Evolutionary conservation across 1,139 yeast species (phyloP), one percentile per base, ranked within the genome.

Genomic region (Diutina catenulata): DNA sequence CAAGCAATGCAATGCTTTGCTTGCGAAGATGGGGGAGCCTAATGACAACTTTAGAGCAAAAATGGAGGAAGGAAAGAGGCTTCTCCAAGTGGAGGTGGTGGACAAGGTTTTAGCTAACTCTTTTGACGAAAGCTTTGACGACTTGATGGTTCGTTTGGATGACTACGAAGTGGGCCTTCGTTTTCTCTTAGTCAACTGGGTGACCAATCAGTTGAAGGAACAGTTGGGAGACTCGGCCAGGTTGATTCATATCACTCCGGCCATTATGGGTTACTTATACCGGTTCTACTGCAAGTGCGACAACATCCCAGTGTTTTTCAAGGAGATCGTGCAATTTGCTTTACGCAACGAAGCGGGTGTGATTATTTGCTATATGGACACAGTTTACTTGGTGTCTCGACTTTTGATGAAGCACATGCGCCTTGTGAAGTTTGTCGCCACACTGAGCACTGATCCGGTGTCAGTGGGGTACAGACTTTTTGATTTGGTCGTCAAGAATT

Each of bases 1-100:
- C 45, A 63, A 66, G 29, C 76, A 71, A 45, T 65, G 74, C 42
- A 70, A 66, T 40, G 70, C 63, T 44, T 70, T 73, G 18, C 49
- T 71, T 31, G 62, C 57, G 41, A 62, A 68, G 51, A 54, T 68
- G 69, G 47, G 58, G 7, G 48, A 52, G 0, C 47, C 49, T 10
- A 56, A 56, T 1, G 52, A 53, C 51, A 50, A 67, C 52, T 60
- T 70, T 49, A 52, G 52, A 19, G 53, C 48, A 5, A 49, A 49
- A 33, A 61, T 62, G 40, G 59, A 60, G 6, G 23, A 40, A 5
- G 67, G 67, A 0, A 60, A 58, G 38, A 38, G 43, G 8, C 40
- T 54, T 5, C 47, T 64, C 13, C 51, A 50, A 35, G 36, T 37
- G 2, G 52, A 52, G 29, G 44, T 67, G 3, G 43, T 62, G 5